phyloP scores from a whole-genome alignment of 179 eudicot species.

The Patellifolia procumbens region DNA sequence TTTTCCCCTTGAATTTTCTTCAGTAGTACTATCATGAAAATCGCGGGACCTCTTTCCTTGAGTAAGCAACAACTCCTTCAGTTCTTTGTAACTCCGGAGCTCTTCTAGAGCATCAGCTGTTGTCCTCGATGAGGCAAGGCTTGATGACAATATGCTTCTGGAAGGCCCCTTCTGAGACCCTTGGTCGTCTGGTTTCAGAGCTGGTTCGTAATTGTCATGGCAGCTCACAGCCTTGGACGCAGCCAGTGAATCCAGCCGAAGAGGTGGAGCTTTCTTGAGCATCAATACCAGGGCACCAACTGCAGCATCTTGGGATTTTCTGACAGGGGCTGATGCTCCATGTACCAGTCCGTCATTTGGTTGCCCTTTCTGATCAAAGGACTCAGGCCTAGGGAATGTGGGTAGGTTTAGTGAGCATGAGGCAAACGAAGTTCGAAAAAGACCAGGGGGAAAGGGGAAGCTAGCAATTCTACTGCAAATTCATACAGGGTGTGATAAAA shows the following conservation, averaged over 20 bases:
- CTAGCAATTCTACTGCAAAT: not conserved
- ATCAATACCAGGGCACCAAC: conserved; percentile 73
- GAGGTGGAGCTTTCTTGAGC: conserved; percentile 88
- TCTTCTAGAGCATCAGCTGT: conserved; percentile 82
- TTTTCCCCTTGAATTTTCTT: conserved; percentile 20
- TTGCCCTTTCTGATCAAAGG: conserved; percentile 54
- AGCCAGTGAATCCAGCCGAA: conserved; percentile 47
- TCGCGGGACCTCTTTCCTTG: conserved; percentile 38
- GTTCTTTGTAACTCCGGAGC: conserved; percentile 49
- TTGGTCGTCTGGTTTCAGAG: conserved; percentile 21
- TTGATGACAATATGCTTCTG: conserved; percentile 43
- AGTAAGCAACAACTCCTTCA: conserved; percentile 58
- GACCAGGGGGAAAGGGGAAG: not conserved
- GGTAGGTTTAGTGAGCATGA: conserved; percentile 5
- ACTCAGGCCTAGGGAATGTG: conserved; percentile 45
- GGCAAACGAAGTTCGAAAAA: not conserved
- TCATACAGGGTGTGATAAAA: not conserved
- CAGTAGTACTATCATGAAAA: conserved; percentile 15
- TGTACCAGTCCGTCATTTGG: conserved; percentile 34
- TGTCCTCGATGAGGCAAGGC: conserved; percentile 46
- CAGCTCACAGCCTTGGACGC: conserved; percentile 30
- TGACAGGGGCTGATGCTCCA: conserved; percentile 38
- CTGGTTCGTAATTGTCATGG: conserved; percentile 26
- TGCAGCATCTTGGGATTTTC: conserved; percentile 68
- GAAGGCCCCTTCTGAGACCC: conserved; percentile 28